These are phyloP conservation scores for Pisolithus tinctorius DNA, from an alignment of 768 basidiomycete species.

Conservation along the genomic window DNA sequence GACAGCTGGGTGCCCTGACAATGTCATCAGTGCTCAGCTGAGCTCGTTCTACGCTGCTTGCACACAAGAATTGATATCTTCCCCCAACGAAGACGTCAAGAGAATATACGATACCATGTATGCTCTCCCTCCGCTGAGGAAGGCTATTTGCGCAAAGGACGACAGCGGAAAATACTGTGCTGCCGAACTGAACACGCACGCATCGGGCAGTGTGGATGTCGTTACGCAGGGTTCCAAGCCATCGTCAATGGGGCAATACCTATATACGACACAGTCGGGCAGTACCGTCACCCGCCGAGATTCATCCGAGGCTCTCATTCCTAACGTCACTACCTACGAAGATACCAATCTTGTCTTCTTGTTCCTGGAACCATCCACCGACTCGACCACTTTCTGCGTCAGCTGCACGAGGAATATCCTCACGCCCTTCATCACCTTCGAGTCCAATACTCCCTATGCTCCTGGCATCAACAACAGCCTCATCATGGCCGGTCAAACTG, in stretches of 20 bases:
- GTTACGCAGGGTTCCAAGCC: constrained; percentile 10
- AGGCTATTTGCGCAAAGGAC: constrained; percentile 73
- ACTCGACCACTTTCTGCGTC: constrained; percentile 60
- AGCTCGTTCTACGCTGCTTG: constrained; percentile 68
- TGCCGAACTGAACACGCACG: constrained; percentile 33
- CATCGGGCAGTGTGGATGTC: constrained; percentile 10
- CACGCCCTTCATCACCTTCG: constrained; percentile 70
- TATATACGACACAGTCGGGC: constrained; percentile 13
- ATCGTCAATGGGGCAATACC: constrained; percentile 15
- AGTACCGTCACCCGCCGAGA: constrained; percentile 20
- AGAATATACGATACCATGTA: constrained; percentile 78
- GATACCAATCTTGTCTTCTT: constrained; percentile 73
- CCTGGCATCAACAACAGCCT: constrained; percentile 61
- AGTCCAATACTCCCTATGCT: constrained; percentile 65
- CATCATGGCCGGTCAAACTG: constrained; percentile 58
- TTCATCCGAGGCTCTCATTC: constrained; percentile 28
- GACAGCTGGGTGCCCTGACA: constrained; percentile 46
- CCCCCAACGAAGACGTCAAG: constrained; percentile 43
- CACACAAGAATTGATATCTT: constrained; percentile 56
- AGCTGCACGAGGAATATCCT: constrained; percentile 76
- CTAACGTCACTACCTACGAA: constrained; percentile 50
- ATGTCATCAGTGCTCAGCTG: constrained; percentile 54
- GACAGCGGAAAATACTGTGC: constrained; percentile 67
- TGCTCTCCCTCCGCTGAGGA: constrained; percentile 52
- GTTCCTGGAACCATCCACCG: constrained; percentile 51